These are phyloP conservation scores for Arthrobotrys entomopaga DNA, from an alignment of 2,329 filamentous ascomycete species.

Conservation along the genomic window DNA sequence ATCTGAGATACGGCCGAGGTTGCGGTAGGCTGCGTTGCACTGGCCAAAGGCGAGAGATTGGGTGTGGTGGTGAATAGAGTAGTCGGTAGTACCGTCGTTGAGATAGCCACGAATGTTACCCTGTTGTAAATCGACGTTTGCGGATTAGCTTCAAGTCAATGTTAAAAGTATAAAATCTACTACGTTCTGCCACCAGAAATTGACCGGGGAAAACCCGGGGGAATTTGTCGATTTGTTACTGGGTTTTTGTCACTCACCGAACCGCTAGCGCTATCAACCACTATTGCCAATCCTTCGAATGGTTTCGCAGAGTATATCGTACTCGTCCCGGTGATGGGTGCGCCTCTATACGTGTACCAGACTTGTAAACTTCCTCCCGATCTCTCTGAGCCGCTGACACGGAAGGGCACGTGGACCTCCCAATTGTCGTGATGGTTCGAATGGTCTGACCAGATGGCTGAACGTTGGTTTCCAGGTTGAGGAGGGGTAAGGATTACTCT, in stretches of 20 bases:
- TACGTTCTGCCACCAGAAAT: neutral
- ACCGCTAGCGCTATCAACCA: constrained; percentile 84
- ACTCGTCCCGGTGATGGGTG: constrained; percentile 67
- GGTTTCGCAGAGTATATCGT: constrained; percentile 59
- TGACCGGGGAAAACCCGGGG: neutral
- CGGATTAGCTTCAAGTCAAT: constrained; percentile 11
- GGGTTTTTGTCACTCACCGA: constrained; percentile 62
- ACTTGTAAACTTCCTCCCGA: constrained; percentile 90
- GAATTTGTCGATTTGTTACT: no score
- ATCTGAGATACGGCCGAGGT: constrained; percentile 83
- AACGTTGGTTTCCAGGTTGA: constrained; percentile 83
- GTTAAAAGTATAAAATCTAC: neutral
- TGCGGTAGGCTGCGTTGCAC: constrained; percentile 90
- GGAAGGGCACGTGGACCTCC: constrained; percentile 86
- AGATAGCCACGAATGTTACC: constrained; percentile 91
- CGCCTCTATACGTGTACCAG: constrained; percentile 68
- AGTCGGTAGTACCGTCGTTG: constrained; percentile 88
- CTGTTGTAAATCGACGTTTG: constrained; percentile 62
- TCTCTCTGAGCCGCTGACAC: constrained; percentile 84
- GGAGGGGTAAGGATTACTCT: constrained; percentile 91
- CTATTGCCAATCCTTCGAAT: constrained; percentile 90
- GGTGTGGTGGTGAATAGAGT: constrained; percentile 77
- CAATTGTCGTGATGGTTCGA: constrained; percentile 74
- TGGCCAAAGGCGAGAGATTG: constrained; percentile 92
- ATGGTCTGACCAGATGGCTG: constrained; percentile 80